Base-by-base conservation (phyloP, 208 protist species). In the Acanthamoeba lenticulata region DNA sequence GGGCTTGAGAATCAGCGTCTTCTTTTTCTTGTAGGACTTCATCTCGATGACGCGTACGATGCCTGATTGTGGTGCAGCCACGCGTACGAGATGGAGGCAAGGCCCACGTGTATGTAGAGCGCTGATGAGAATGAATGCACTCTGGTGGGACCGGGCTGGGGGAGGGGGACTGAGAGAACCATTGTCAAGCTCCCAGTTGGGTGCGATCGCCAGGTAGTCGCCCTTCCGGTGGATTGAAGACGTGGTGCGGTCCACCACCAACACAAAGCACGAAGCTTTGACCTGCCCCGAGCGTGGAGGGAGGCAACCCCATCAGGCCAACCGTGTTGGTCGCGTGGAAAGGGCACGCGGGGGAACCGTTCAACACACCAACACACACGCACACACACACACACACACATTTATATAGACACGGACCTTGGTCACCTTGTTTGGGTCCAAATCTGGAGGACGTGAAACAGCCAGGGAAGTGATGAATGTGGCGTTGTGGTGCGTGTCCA, bases 111-210 rank as follows among this genome's bases (percentile, higher is more conserved):
- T 52, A 5, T 60, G 52, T 5, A 11, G 52, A n/a, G 21, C n/a
- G 19, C 0, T 24, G 5, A 7, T 24, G 17, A n/a, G 52, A 1
- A 19, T 19, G 52, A 5, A 19, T 60, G 52, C 21, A 24, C 21
- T 60, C 4, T 5, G 45, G 2, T n/a, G 52, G 6, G n/a, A n/a
- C n/a, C n/a, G n/a, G n/a, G n/a, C n/a, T n/a, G n/a, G n/a, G n/a
- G 49, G 19, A 57, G 49, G 49, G 1, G 34, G 32, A 65, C 13
- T 40, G 32, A 13, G 0, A 21, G 27, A 17, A 72, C 62, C 62
- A 5, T 72, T 72, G 62, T 72, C 62, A n/a, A 72, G 62, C 62
- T 72, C 62, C 62, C 62, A 72, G 62, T 72, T 72, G 62, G 62
- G 62, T 13, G 62, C 62, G 27, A 72, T 72, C n/a, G 62, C 62